Conservation (phyloP, 106 monocot species). For the Dendrobium chrysotoxum region DNA sequence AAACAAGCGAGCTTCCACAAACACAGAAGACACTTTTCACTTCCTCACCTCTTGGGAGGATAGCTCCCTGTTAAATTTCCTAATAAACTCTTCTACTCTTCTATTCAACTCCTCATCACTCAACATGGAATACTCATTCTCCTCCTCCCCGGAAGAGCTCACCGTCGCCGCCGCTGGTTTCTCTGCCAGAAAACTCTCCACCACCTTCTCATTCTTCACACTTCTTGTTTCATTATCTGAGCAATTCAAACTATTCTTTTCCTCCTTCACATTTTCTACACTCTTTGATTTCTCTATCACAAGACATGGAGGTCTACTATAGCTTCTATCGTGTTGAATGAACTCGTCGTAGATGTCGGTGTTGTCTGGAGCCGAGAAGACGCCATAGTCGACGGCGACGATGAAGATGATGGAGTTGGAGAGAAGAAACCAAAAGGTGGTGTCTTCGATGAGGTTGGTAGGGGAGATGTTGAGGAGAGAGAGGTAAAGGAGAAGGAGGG, state of each 20-base stretch:
- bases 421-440: slow-evolving; percentile 73
- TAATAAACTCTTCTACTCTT: slow-evolving; percentile 77
- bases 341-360: slow-evolving; percentile 30
- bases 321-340: slow-evolving; percentile 5
- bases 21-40: no score
- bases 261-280: not conserved
- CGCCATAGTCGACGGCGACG: slow-evolving; percentile 53
- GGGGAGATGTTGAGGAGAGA: slow-evolving; percentile 41
- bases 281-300: not conserved
- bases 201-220: not conserved
- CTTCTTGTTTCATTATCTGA: not conserved
- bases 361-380: slow-evolving; percentile 17
- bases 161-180: not conserved
- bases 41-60: slow-evolving; percentile 6
- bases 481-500: slow-evolving; percentile 62
- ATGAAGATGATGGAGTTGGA: slow-evolving; percentile 73
- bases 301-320: not conserved
- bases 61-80: slow-evolving; percentile 53
- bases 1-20: no score
- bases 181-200: slow-evolving; percentile 1
- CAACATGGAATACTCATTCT: slow-evolving; percentile 38
- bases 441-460: slow-evolving; percentile 54
- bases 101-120: slow-evolving; percentile 68
- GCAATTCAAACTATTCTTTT: no score
- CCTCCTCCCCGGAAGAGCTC: slow-evolving; percentile 6